Evolutionary conservation across 345 rosid genomes (phyloP).

Genomic region (Limnanthes douglasii): DNA sequence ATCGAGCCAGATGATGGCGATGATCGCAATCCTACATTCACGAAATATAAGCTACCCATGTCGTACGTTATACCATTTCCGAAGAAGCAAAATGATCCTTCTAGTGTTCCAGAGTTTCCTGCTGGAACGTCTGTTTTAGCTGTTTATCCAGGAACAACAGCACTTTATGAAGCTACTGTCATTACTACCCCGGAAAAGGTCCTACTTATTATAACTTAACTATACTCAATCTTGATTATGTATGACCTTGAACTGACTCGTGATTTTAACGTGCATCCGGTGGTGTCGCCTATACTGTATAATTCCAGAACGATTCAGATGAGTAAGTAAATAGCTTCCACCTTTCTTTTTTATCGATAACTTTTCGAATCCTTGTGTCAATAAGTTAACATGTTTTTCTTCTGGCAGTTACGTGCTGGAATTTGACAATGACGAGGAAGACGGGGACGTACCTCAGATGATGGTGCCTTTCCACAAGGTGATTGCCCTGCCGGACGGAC

Average conservation of each 20-base stretch:
- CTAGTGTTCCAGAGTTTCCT: slow-evolving; percentile 34
- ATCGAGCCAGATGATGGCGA: too few species aligned
- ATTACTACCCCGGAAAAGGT: slow-evolving; percentile 42
- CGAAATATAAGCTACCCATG: slow-evolving; percentile 77
- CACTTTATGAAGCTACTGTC: slow-evolving; percentile 58
- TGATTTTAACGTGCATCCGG: slow-evolving; percentile 9
- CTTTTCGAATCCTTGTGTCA: not conserved
- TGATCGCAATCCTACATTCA: too few species aligned
- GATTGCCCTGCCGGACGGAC: slow-evolving; percentile 74
- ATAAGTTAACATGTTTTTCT: not conserved
- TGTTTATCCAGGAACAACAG: slow-evolving; percentile 51
- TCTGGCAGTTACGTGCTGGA: slow-evolving; percentile 66
- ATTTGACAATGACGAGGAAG: slow-evolving; percentile 95
- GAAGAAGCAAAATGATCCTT: slow-evolving; percentile 44
- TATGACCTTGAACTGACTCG: slow-evolving; percentile 16
- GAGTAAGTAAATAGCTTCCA: slow-evolving; percentile 44
- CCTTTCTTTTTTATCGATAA: not conserved
- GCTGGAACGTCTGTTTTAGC: slow-evolving; percentile 57
- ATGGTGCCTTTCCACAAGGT: slow-evolving; percentile 67
- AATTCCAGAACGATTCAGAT: slow-evolving; percentile 64
- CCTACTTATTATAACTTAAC: slow-evolving; percentile 3
- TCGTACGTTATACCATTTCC: slow-evolving; percentile 81
- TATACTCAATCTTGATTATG: not conserved
- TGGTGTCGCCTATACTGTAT: slow-evolving; percentile 6
- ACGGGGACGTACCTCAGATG: slow-evolving; percentile 84